These are phyloP conservation scores for Priceomyces medius DNA, from an alignment of 805 yeast species.

Conservation along the genomic window DNA sequence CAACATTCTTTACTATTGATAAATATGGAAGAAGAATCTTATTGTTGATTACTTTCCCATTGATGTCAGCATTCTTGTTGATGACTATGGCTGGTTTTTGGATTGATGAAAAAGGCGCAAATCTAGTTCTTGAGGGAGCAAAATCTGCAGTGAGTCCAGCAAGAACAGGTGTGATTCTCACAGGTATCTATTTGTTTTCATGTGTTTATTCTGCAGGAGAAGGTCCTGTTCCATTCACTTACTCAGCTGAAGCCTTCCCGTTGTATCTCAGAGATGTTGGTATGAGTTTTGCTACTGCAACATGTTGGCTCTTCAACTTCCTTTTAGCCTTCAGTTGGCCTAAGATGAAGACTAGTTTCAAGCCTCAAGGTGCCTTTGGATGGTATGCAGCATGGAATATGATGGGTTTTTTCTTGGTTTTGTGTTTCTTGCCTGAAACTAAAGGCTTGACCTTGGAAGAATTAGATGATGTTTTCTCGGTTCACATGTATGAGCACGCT, in stretches of 20 bases:
- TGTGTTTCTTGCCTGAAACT: constrained; percentile 38
- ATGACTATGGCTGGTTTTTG: constrained; percentile 67
- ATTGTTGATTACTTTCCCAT: constrained; percentile 56
- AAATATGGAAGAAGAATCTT: constrained; percentile 64
- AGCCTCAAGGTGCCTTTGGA: constrained; percentile 81
- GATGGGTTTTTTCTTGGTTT: constrained; percentile 59
- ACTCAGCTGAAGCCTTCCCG: constrained; percentile 77
- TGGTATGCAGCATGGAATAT: constrained; percentile 81
- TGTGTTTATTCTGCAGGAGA: constrained; percentile 74
- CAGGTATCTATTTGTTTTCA: constrained; percentile 71
- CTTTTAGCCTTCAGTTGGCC: constrained; percentile 77
- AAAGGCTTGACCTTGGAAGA: constrained; percentile 72
- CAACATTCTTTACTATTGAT: constrained; percentile 74
- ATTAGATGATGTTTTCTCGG: constrained; percentile 69
- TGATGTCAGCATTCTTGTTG: constrained; percentile 53
- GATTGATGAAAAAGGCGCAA: constrained; percentile 20
- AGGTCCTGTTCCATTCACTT: constrained; percentile 83
- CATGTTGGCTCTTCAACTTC: constrained; percentile 66
- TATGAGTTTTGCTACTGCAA: constrained; percentile 70
- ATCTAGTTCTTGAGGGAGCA: background rate
- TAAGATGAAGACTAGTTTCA: constrained; percentile 61
- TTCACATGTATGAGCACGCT: constrained; percentile 58
- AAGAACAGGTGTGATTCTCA: constrained; percentile 47
- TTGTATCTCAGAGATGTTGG: constrained; percentile 72
- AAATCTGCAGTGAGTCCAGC: constrained; percentile 15